Conservation (phyloP, 176 grass and related monocot genomes). For the Hordeum marinum region DNA sequence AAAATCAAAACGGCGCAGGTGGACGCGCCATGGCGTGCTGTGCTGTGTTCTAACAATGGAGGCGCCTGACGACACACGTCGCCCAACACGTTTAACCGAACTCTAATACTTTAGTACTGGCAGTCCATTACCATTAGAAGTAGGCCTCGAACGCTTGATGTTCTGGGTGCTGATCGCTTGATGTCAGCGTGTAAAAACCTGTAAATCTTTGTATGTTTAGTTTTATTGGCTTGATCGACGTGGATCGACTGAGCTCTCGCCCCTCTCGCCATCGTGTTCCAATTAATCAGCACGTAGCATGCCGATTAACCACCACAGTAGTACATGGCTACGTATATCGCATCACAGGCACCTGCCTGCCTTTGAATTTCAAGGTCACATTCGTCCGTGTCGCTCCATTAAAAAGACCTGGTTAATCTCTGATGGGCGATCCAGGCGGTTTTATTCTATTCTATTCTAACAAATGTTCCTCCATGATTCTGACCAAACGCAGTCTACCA, state of each 20-base stretch:
- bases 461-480: background rate
- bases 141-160: too few species aligned
- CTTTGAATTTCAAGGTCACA: background rate
- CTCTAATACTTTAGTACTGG: background rate
- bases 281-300: slow-evolving; percentile 19
- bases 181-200: too few species aligned
- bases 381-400: slow-evolving; percentile 9
- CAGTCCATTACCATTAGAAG: background rate
- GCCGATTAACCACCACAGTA: background rate
- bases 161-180: too few species aligned
- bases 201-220: too few species aligned
- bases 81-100: background rate
- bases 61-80: slow-evolving; percentile 9
- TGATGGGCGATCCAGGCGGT: slow-evolving; percentile 16
- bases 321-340: background rate
- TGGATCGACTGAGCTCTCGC: slow-evolving; percentile 2
- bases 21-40: background rate
- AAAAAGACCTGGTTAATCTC: slow-evolving; percentile 16
- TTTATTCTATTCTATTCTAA: slow-evolving; percentile 5
- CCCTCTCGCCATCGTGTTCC: background rate
- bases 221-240: too few species aligned
- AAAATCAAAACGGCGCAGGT: background rate
- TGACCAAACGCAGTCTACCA: background rate
- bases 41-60: background rate
- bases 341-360: background rate